A percentile compares a stretch with the other conserved stretches of the same genome.
Evolutionary conservation across 257 asterid species (phyloP).

Genomic region (Datura wrightii): DNA sequence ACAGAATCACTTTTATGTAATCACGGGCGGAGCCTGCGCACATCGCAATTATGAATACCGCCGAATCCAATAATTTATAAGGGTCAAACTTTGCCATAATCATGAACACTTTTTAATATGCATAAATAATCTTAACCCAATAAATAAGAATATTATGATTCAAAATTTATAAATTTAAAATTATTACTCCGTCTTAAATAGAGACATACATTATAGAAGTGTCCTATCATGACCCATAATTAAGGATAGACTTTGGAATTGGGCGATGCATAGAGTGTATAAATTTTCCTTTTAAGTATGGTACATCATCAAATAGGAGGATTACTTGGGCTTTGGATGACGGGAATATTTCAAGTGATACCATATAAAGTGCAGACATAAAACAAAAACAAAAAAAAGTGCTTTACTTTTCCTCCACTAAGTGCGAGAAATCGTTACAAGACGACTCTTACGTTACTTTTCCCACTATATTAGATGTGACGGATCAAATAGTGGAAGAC

Average conservation of each 20-base stretch:
- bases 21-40: too few species aligned
- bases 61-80: too few species aligned
- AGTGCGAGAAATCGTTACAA: not conserved
- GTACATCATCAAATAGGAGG: not conserved
- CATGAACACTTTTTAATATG: too few species aligned
- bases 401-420: not conserved
- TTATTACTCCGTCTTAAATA: too few species aligned
- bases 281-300: too few species aligned
- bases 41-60: too few species aligned
- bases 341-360: not conserved
- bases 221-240: not conserved
- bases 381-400: not conserved
- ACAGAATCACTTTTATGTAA: not conserved
- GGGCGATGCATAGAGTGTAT: too few species aligned
- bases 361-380: not conserved
- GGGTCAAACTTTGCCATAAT: too few species aligned
- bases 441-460: not conserved
- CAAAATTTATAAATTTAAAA: too few species aligned
- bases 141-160: too few species aligned
- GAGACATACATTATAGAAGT: not conserved
- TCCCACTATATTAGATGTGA: not conserved
- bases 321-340: not conserved
- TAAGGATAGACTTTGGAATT: not conserved
- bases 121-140: too few species aligned
- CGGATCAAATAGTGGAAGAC: not conserved